Evolutionary conservation across 176 grass and related monocot species (phyloP).

Genomic region (Pontederia paniculata): DNA sequence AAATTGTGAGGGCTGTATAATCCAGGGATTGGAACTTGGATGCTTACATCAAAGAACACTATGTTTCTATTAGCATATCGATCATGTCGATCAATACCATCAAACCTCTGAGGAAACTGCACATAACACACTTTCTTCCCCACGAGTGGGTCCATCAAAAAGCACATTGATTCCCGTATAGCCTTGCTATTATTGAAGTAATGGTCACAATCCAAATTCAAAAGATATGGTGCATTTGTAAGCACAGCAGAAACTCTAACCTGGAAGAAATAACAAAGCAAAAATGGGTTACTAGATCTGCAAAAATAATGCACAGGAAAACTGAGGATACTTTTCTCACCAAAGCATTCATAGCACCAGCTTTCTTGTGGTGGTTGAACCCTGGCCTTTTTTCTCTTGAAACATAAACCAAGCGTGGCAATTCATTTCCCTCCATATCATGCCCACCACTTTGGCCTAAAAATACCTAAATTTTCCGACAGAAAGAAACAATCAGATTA

Average conservation of each 20-base stretch:
- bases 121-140: slow-evolving; percentile 86
- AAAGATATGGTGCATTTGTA: slow-evolving; percentile 67
- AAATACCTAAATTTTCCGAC: slow-evolving; percentile 52
- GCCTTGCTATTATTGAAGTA: slow-evolving; percentile 93
- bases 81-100: slow-evolving; percentile 85
- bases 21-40: no score
- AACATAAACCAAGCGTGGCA: slow-evolving; percentile 81
- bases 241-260: slow-evolving; percentile 78
- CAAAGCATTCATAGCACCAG: slow-evolving; percentile 92
- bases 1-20: no score
- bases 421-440: slow-evolving; percentile 77
- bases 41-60: slow-evolving; percentile 93
- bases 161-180: slow-evolving; percentile 83
- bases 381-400: slow-evolving; percentile 95
- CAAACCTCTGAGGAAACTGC: slow-evolving; percentile 88
- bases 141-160: slow-evolving; percentile 93
- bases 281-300: no score
- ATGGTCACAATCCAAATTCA: slow-evolving; percentile 96
- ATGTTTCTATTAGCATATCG: slow-evolving; percentile 83
- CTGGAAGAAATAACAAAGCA: no score
- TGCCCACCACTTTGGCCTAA: slow-evolving; percentile 88
- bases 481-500: slow-evolving; percentile 12
- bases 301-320: no score
- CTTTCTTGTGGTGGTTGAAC: slow-evolving; percentile 90
- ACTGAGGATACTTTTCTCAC: slow-evolving; percentile 29